These are phyloP conservation scores for Colletotrichum sp. DNA, from an alignment of 2,329 filamentous ascomycete species.

Conservation along the genomic window DNA sequence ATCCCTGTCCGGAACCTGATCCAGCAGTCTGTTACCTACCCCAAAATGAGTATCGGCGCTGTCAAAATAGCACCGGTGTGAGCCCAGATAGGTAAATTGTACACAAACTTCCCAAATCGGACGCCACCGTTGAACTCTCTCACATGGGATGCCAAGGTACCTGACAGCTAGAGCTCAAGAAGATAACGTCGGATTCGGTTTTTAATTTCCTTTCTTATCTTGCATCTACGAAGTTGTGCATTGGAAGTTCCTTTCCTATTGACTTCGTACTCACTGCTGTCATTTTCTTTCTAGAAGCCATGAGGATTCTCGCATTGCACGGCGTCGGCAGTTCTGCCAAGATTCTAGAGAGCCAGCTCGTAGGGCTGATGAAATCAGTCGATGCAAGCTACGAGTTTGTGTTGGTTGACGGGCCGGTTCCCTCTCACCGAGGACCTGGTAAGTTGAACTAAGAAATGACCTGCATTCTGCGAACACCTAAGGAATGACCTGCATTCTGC, in stretches of 20 bases:
- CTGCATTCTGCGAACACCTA: neutral
- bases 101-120: neutral
- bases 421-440: slow-evolving; percentile 12
- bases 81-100: neutral
- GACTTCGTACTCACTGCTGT: neutral
- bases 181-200: neutral
- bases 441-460: neutral
- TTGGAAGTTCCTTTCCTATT: neutral
- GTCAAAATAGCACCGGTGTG: neutral
- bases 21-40: neutral
- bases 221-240: neutral
- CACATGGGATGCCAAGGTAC: no score
- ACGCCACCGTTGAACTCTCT: no score
- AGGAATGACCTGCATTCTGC: neutral
- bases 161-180: neutral
- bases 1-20: neutral
- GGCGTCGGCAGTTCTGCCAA: slow-evolving; percentile 13
- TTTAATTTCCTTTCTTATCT: neutral
- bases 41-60: neutral
- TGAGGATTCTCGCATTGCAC: slow-evolving; percentile 11
- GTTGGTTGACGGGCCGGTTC: neutral
- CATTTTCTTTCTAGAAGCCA: neutral
- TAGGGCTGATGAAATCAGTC: neutral
- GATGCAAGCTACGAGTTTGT: slow-evolving; percentile 21
- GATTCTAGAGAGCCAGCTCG: slow-evolving; percentile 4